These are phyloP conservation scores for Narthecium ossifragum DNA, from an alignment of 106 monocot species.

Conservation along the genomic window DNA sequence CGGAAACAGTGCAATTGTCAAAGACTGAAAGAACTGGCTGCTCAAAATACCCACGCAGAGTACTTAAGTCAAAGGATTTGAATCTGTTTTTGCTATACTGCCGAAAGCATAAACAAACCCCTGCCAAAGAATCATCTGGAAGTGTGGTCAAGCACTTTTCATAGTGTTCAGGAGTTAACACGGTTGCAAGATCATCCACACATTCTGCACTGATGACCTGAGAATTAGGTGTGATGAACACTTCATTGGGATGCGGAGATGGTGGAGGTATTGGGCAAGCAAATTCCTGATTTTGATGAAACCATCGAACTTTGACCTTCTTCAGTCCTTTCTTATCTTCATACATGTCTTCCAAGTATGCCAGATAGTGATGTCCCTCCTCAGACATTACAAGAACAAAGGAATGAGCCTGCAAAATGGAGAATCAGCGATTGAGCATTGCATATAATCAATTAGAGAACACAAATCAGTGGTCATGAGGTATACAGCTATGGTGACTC, in stretches of 20 bases:
- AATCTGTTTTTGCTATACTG: constrained; percentile 91
- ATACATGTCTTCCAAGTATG: constrained; percentile 98
- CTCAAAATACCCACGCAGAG: constrained; percentile 73
- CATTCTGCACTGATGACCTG: constrained; percentile 97
- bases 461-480: background rate
- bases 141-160: constrained; percentile 53
- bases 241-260: constrained; percentile 75
- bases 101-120: constrained; percentile 73
- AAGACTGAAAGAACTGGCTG: constrained; percentile 59
- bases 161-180: constrained; percentile 85
- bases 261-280: constrained; percentile 70
- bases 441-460: constrained; percentile 1
- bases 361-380: constrained; percentile 72
- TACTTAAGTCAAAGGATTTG: constrained; percentile 68
- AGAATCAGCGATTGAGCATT: constrained; percentile 1
- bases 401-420: constrained; percentile 57
- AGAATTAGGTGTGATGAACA: constrained; percentile 79
- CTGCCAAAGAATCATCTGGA: constrained; percentile 29
- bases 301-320: constrained; percentile 95
- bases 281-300: constrained; percentile 88
- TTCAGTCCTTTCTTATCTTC: constrained; percentile 96
- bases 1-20: constrained; percentile 27
- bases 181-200: constrained; percentile 77
- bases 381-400: constrained; percentile 92
- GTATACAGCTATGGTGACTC: constrained; percentile 61